Evolutionary conservation across 202 grass and related monocot genomes (phyloP), one percentile per base, ranked within the genome.

Genomic region (Cymbopogon flexuosus): DNA sequence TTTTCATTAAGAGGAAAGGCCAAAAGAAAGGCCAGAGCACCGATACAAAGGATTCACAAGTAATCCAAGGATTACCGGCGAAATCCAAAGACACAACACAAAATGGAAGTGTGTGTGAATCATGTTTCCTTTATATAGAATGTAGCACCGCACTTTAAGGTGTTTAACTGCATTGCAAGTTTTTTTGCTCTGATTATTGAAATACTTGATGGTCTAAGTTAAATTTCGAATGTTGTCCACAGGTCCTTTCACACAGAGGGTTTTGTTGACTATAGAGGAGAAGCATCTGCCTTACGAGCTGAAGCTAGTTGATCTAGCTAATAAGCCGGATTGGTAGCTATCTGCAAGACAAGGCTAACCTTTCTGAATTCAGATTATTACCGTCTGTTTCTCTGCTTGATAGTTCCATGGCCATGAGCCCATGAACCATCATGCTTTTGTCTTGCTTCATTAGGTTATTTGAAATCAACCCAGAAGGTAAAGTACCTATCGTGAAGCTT

Each of bases 281-380:
- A 98, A 94, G 57, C 84, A 89, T 65, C 82, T 94, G 29, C 81
- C 88, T 4, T 97, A 94, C 59, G 72, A 93, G 16, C 56, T 94
- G 68, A 93, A 95, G 60, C 86, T 91, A 18, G 84, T 94, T 45
- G 86, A 98, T 85, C 61, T 98, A 13, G 67, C 83, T 82, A 91
- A 94, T 71, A 98, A 98, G 70, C 95, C 92, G 9, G 92, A 98
- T 60, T 98, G 95, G 90, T 94, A 94, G n/a, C 61, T 62, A 81
- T 73, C 60, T 68, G 27, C 16, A 57, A 74, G 19, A 24, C 31
- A 74, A 59, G 63, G 67, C 57, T 72, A 71, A 29, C 60, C 39
- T 72, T 78, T 84, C 35, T 15, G 41, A 70, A 47, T 71, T 65
- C 2, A 40, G 52, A 41, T 74, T 63, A 70, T 73, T 35, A 29